Percentiles rank a stretch among this genome's conserved stretches.
Evolutionary conservation across 225 moss, liverwort and hornwort species (phyloP).

Genomic region (Bryoerythrophyllum caledonicum): DNA sequence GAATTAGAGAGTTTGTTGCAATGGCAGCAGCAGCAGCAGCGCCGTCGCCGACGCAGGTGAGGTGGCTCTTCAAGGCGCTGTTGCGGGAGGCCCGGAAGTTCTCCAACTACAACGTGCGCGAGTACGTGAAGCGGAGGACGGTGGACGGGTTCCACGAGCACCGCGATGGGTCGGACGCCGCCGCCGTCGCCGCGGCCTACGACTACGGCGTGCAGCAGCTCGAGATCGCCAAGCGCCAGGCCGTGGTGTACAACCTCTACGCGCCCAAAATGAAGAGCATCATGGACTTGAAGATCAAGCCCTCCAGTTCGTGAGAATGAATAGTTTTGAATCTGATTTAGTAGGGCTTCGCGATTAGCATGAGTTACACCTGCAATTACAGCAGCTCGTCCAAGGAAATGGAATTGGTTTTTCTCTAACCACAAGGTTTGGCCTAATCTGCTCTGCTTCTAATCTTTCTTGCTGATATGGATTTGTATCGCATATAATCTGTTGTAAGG

Average conservation of each 20-base stretch:
- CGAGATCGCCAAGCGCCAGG: conserved; percentile 79
- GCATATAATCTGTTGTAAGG: background rate
- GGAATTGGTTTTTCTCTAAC: background rate
- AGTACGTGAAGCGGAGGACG: conserved; percentile 84
- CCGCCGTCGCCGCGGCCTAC: conserved; percentile 53
- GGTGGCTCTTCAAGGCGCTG: conserved; percentile 61
- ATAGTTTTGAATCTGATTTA: background rate
- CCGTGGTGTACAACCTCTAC: conserved; percentile 74
- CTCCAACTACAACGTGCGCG: conserved; percentile 89
- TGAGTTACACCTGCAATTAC: conserved; percentile 6
- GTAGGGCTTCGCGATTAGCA: conserved; percentile 4
- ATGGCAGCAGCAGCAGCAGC: conserved; percentile 55
- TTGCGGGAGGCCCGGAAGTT: conserved; percentile 76
- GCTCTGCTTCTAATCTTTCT: conserved; percentile 11
- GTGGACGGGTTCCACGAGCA: conserved; percentile 66
- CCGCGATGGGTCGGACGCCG: conserved; percentile 45
- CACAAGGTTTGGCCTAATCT: conserved; percentile 25
- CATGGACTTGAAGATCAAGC: conserved; percentile 80
- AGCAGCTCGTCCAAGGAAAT: background rate
- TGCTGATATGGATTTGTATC: background rate
- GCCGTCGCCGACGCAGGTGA: conserved; percentile 61
- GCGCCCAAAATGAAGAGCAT: conserved; percentile 78
- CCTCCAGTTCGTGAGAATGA: conserved; percentile 25
- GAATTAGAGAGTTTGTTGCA: background rate
- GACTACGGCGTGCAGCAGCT: conserved; percentile 64